Evolutionary conservation across 2,329 filamentous ascomycete species (phyloP).

Genomic region (Trichoderma brevicompactum): DNA sequence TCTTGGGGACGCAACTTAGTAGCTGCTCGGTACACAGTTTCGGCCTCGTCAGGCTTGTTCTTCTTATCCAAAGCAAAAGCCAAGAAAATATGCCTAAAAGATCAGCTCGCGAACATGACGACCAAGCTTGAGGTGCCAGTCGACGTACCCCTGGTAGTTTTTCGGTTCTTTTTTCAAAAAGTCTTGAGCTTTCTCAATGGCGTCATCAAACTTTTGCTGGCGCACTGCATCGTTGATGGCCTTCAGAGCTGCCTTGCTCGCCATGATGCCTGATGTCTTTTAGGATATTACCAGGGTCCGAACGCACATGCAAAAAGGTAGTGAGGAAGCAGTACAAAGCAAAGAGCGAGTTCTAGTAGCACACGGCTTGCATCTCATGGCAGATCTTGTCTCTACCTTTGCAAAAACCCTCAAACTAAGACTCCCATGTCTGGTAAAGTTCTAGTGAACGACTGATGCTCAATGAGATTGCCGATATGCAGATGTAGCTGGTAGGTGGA

Average conservation of each 20-base stretch:
- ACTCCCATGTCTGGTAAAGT: background rate
- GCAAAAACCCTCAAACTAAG: background rate
- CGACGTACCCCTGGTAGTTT: slow-evolving; percentile 75
- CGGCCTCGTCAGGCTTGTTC: slow-evolving; percentile 71
- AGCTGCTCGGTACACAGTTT: slow-evolving; percentile 75
- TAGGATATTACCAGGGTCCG: background rate
- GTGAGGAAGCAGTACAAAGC: background rate
- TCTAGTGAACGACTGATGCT: background rate
- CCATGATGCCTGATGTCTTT: slow-evolving; percentile 46
- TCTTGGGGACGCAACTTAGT: slow-evolving; percentile 73
- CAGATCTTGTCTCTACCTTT: background rate
- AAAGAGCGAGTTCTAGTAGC: background rate
- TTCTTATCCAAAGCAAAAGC: slow-evolving; percentile 84
- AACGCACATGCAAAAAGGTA: background rate
- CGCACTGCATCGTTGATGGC: slow-evolving; percentile 78
- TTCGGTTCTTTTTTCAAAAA: slow-evolving; percentile 73
- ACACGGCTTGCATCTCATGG: background rate
- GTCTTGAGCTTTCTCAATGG: slow-evolving; percentile 68
- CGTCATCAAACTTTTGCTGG: slow-evolving; percentile 77
- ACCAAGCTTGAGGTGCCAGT: background rate
- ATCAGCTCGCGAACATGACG: slow-evolving; percentile 27
- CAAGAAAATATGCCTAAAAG: slow-evolving; percentile 74
- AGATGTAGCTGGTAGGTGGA: background rate
- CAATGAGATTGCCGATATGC: background rate
- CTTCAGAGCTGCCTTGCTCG: slow-evolving; percentile 76